Conservation (phyloP, 371 early-diverging fungal genomes). For the Mucor lusitanicus region DNA sequence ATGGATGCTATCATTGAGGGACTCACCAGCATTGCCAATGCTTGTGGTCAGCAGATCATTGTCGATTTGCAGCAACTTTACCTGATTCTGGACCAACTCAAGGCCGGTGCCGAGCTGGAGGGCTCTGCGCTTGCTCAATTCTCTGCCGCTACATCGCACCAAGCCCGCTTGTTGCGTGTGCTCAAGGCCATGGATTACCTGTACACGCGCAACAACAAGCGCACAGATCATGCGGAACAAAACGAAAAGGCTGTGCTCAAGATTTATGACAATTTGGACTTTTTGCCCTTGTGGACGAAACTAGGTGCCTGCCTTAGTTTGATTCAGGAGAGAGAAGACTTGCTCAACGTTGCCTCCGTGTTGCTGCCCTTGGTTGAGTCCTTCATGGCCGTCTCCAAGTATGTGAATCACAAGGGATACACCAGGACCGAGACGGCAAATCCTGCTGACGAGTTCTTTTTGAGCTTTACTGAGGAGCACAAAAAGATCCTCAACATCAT, state of each 20-base stretch:
- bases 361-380: constrained; percentile 94
- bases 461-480: constrained; percentile 91
- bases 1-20: constrained; percentile 77
- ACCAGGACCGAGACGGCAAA: constrained; percentile 10
- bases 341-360: constrained; percentile 91
- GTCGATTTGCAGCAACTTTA: constrained; percentile 69
- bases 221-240: constrained; percentile 17
- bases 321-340: constrained; percentile 76
- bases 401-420: constrained; percentile 48
- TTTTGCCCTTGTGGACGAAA: constrained; percentile 79
- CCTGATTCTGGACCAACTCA: constrained; percentile 56
- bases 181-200: constrained; percentile 93
- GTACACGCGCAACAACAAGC: constrained; percentile 48
- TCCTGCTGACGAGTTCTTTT: constrained; percentile 75
- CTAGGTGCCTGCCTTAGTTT: constrained; percentile 75
- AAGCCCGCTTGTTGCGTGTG: constrained; percentile 90
- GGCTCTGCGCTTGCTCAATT: constrained; percentile 67
- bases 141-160: constrained; percentile 84
- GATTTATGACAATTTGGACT: constrained; percentile 74
- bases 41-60: constrained; percentile 69
- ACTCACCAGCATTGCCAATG: constrained; percentile 70
- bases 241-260: constrained; percentile 62
- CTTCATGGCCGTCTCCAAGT: constrained; percentile 94
- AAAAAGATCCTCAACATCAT: constrained; percentile 95
- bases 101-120: constrained; percentile 67